Base-by-base conservation (phyloP, 2,329 filamentous ascomycete genomes). In the Aureobasidium musti region DNA sequence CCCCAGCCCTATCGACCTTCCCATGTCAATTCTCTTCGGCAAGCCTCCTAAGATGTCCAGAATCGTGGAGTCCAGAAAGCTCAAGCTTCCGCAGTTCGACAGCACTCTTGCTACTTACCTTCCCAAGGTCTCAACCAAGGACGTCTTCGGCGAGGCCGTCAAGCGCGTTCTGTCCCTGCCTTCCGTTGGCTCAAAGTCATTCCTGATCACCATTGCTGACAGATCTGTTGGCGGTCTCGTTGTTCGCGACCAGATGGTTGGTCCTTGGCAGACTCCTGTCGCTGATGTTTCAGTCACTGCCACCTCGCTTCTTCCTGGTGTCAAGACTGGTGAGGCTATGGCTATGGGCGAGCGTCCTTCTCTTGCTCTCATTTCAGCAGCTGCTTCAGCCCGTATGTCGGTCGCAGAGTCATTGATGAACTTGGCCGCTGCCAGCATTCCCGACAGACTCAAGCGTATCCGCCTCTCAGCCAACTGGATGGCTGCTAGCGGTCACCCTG, bases 381-480 rank as follows among this genome's bases (percentile, higher is more conserved):
- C 88, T 50, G 92, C 95, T 26, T 98, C 95, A 23, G 93, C 95
- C 19, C 88, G 93, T 63, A 99, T 99, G 95, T 92, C 95, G 2
- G 93, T 99, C 67, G 93, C 89, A 1, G 95, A 99, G 79, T 92
- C 91, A 68, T 82, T 99, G 68, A 88, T 97, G 86, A 99, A 99
- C 77, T 83, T 99, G 67, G 92, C 91, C 43, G 95, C 95, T 65
- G 91, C 89, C 23, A 84, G 90, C 75, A 80, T 89, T 26, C 84
- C 89, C 66, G 90, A 89, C 53, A 87, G 91, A 65, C 81, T 98
- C 61, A 86, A 86, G 68, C 88, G 91, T 50, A 88, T 98, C 69
- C 90, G 94, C 76, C 85, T 98, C 11, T 97, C 93, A 3, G 94
- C 94, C 59, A 98, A 99, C 80, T 99, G 94, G 94, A 98, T 98